Base-by-base conservation (phyloP, 805 yeast species). In the Yarrowia hollandica region DNA sequence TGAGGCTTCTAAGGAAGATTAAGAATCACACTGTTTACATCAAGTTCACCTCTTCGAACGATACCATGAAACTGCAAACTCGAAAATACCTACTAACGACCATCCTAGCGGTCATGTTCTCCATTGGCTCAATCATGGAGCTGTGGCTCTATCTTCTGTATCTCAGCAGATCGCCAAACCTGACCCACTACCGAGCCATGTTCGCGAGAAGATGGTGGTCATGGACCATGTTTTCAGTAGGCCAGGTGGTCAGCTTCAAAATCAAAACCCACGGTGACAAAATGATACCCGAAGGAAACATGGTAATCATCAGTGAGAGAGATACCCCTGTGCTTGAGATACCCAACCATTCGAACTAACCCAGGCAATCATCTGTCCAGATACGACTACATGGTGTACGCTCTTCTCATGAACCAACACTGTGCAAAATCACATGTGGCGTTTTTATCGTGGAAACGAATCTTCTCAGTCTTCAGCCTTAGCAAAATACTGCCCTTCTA, bases 311-410 rank as follows among this genome's bases (percentile, higher is more conserved):
- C n/a, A 48, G 55, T 64, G 62, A 71, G 30, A 69, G 68, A 57
- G n/a, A n/a, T n/a, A n/a, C n/a, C n/a, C 69, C 75, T 37, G 22
- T 12, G 33, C 12, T 14, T 15, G 12, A 11, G 3, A 19, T 58
- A 68, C 55, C 67, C 75, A 21, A 79, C 81, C 61, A 68, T 60
- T 44, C 58, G 69, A 10, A 21, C 39, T 48, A 33, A 48, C 55
- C 31, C 55, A 48, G 55, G 55, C 39, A 48, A 48, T 22, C 55
- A 48, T 22, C 10, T 33, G 21, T 48, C 55, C 0, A 14, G 55
- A 21, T 48, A 48, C 22, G 55, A 48, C 22, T 48, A 48, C 10
- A 15, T 48, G 9, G 30, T 48, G 18, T 48, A 31, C 21, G 55
- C 55, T 1, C 11, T 22, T 3, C 31, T 48, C 22, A 48, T 15